phyloP scores from a whole-genome alignment of 148 eudicot genomes.

The Talinum fruticosum region DNA sequence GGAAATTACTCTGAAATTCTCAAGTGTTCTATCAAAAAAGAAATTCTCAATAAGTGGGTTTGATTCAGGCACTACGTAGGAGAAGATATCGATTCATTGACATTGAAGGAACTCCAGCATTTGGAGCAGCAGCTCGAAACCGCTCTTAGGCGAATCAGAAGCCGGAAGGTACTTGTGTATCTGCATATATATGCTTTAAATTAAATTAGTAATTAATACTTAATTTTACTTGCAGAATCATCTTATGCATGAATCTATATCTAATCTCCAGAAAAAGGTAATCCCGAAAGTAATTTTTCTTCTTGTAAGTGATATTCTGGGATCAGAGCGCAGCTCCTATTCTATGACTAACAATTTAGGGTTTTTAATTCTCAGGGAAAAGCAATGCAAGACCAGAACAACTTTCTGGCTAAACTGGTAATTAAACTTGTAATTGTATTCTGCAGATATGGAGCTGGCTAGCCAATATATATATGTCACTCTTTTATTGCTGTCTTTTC shows the following conservation, averaged over 20 bases:
- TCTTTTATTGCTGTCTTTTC: too few relatives aligned
- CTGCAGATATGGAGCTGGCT: too few relatives aligned
- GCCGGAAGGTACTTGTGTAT: slow-evolving; percentile 49
- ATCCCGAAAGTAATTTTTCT: not conserved
- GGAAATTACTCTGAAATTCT: too few relatives aligned
- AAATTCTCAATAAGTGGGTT: too few relatives aligned
- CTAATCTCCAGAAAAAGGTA: slow-evolving; percentile 74
- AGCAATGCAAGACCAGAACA: slow-evolving; percentile 59
- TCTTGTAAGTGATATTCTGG: not conserved
- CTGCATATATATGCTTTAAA: not conserved
- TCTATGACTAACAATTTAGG: too few relatives aligned
- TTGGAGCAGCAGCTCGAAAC: slow-evolving; percentile 74
- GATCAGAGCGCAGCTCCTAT: not conserved
- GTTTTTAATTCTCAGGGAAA: slow-evolving; percentile 44
- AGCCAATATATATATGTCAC: too few relatives aligned
- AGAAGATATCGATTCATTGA: slow-evolving; percentile 57
- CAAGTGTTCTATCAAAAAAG: too few relatives aligned
- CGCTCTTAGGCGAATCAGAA: slow-evolving; percentile 63
- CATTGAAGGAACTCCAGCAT: slow-evolving; percentile 65
- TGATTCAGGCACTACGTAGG: slow-evolving; percentile 58
- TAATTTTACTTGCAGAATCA: slow-evolving; percentile 52
- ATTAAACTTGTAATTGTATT: too few relatives aligned
- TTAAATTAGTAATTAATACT: not conserved
- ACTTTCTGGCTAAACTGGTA: slow-evolving; percentile 50
- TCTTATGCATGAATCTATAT: slow-evolving; percentile 63